Conservation (phyloP, 2,329 filamentous ascomycete species). For the Colletotrichum lini region DNA sequence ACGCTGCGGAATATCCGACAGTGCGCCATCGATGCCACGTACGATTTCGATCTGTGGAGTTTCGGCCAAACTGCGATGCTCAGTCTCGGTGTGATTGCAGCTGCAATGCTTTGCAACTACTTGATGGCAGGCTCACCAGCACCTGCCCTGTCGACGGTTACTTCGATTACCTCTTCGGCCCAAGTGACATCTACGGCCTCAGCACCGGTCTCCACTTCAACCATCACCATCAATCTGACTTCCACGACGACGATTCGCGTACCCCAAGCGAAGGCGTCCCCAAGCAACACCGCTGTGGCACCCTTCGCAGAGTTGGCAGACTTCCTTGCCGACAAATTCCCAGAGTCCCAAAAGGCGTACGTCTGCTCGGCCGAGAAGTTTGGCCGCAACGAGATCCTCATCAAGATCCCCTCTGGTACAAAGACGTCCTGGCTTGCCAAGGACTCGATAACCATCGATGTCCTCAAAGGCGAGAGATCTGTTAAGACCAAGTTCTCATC, state of each 20-base stretch:
- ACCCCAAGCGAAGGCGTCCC: constrained; percentile 45
- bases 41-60: constrained; percentile 27
- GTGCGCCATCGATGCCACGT: background rate
- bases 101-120: constrained; percentile 23
- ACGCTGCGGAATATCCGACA: constrained; percentile 1
- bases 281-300: constrained; percentile 49
- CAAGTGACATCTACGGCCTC: constrained; percentile 8
- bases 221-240: constrained; percentile 55
- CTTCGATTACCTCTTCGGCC: constrained; percentile 7
- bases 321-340: constrained; percentile 56
- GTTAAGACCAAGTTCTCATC: constrained; percentile 65
- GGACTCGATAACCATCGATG: constrained; percentile 69
- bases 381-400: constrained; percentile 66
- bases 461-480: constrained; percentile 62
- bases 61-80: constrained; percentile 12
- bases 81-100: constrained; percentile 16
- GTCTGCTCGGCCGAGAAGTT: constrained; percentile 63
- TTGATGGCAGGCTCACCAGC: constrained; percentile 20
- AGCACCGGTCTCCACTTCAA: constrained; percentile 44
- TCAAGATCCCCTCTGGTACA: constrained; percentile 65
- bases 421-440: constrained; percentile 70
- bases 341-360: constrained; percentile 49
- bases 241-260: constrained; percentile 55
- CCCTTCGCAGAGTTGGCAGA: constrained; percentile 59
- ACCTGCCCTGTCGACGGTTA: constrained; percentile 8